These are phyloP conservation scores for Lachancea lanzarotensis DNA, from an alignment of 805 yeast genomes.

Conservation along the genomic window DNA sequence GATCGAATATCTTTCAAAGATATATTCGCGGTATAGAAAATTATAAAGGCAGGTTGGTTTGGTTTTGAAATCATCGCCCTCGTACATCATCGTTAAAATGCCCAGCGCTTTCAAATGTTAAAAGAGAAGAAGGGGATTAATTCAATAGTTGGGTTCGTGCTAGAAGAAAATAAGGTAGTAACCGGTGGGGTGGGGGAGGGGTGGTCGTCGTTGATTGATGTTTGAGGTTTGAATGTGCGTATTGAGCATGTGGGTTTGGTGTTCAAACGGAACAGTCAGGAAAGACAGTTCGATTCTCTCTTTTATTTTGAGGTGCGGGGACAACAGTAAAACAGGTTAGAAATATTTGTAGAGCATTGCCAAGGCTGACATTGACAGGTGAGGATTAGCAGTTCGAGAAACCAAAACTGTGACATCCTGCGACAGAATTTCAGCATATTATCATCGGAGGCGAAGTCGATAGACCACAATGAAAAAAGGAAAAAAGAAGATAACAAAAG, in stretches of 20 bases:
- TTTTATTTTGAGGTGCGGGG: neutral
- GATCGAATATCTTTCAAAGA: constrained; percentile 7
- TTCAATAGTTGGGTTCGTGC: constrained; percentile 2
- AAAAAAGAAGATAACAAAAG: neutral
- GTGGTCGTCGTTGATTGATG: neutral
- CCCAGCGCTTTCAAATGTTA: constrained; percentile 7
- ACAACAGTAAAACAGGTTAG: neutral
- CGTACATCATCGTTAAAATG: constrained; percentile 11
- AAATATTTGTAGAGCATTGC: neutral
- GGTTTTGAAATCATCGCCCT: constrained; percentile 4
- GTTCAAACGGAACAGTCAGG: neutral
- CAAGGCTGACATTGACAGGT: neutral
- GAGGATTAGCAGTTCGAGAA: neutral
- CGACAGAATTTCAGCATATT: no score
- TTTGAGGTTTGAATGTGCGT: neutral
- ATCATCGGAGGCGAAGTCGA: no score
- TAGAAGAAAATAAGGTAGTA: neutral
- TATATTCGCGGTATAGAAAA: constrained; percentile 6
- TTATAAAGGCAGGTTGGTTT: constrained; percentile 3
- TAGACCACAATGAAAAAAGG: neutral
- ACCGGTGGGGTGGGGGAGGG: neutral
- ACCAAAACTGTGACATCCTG: neutral
- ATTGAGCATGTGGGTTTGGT: neutral
- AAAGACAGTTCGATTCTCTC: neutral
- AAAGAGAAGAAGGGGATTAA: constrained; percentile 1